phyloP scores from a whole-genome alignment of 768 basidiomycete genomes.

The Rhodotorula toruloides region DNA sequence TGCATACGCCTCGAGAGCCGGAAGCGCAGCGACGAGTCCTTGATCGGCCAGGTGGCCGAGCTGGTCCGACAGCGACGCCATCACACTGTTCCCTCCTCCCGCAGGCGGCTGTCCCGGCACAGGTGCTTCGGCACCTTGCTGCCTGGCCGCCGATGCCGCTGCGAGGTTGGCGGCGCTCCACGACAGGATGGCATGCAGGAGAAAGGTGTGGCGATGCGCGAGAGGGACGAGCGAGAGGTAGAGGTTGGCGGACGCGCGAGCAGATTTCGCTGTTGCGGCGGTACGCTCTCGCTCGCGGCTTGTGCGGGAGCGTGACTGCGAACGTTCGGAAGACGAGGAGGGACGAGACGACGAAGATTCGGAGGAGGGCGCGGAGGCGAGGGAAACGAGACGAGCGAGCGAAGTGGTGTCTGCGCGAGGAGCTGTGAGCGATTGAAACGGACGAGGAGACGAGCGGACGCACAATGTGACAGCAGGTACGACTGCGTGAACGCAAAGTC shows the following conservation, averaged over 20 bases:
- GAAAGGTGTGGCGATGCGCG: conserved; percentile 11
- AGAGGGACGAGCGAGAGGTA: conserved; percentile 31
- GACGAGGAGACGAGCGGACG: neutral
- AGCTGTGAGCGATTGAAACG: too few species aligned
- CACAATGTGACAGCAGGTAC: conserved; percentile 23
- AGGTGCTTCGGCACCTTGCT: neutral
- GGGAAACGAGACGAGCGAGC: conserved; percentile 25
- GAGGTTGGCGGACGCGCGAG: conserved; percentile 16
- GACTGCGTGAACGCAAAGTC: conserved; percentile 26
- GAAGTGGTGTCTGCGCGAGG: conserved; percentile 14
- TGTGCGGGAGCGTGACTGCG: neutral
- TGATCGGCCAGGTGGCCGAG: conserved; percentile 3
- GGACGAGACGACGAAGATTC: conserved; percentile 1
- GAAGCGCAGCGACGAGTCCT: neutral
- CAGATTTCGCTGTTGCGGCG: neutral
- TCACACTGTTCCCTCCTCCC: conserved; percentile 1
- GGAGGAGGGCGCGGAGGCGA: conserved; percentile 13
- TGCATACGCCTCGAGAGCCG: neutral
- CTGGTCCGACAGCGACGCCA: conserved; percentile 21
- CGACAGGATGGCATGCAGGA: conserved; percentile 20
- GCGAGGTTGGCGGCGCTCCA: conserved; percentile 30
- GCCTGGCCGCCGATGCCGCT: conserved; percentile 1
- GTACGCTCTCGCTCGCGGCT: too few species aligned
- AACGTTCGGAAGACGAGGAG: neutral
- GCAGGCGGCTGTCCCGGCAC: neutral